These are phyloP conservation scores for Puccinia horiana DNA, from an alignment of 1,284 basidiomycete genomes.

Conservation along the genomic window DNA sequence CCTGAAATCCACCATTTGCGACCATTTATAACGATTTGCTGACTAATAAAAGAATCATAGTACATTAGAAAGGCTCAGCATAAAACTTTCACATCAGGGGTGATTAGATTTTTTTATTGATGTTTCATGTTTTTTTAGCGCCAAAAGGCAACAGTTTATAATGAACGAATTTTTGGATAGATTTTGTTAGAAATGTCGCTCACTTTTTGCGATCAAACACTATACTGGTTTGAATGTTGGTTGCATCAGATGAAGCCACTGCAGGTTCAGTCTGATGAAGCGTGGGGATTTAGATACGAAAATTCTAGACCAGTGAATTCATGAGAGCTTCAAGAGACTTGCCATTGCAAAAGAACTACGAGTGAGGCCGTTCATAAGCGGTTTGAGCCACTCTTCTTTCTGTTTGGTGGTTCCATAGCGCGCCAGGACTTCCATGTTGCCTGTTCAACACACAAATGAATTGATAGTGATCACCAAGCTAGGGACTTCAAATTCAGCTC, in stretches of 20 bases:
- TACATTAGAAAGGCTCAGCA: not conserved
- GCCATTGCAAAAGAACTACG: conserved; percentile 95
- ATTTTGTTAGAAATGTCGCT: not conserved
- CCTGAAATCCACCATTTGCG: conserved; percentile 99
- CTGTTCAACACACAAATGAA: not conserved
- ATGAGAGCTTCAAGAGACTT: conserved; percentile 60
- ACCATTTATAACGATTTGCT: conserved; percentile 89
- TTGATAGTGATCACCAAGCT: conserved; percentile 55
- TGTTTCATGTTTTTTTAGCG: too few relatives aligned
- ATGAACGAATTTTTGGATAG: not conserved
- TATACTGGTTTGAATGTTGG: conserved; percentile 89
- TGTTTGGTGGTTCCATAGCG: conserved; percentile 86
- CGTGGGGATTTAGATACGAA: not conserved
- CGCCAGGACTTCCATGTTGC: conserved; percentile 77
- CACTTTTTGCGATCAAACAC: conserved; percentile 58
- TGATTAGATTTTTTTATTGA: too few relatives aligned
- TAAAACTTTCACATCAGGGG: not conserved
- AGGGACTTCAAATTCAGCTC: not conserved
- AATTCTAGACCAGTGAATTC: not conserved
- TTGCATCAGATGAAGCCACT: conserved; percentile 95
- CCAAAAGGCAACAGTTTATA: not conserved
- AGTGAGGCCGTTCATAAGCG: conserved; percentile 86
- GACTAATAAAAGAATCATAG: conserved; percentile 65
- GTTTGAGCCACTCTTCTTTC: conserved; percentile 84
- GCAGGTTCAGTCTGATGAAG: conserved; percentile 23